phyloP scores from a whole-genome alignment of 2,329 filamentous ascomycete species.

The Neospermospora avenae region DNA sequence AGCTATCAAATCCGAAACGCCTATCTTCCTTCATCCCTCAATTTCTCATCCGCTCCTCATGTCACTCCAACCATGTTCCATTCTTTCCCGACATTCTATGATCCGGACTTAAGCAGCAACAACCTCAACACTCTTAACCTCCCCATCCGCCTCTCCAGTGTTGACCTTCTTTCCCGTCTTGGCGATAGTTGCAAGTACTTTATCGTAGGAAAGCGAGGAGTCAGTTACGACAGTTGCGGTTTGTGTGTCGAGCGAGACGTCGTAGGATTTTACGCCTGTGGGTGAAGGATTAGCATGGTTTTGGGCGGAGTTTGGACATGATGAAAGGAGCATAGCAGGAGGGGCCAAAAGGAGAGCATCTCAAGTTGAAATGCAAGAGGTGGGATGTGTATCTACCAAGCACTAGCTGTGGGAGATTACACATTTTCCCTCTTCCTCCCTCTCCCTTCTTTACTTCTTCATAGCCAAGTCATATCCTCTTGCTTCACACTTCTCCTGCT shows the following conservation, averaged over 20 bases:
- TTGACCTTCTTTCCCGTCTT: slow-evolving; percentile 95
- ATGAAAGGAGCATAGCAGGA: neutral
- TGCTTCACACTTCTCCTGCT: no score
- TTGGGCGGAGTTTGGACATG: neutral
- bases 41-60: no score
- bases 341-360: neutral
- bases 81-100: no score
- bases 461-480: no score
- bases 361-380: no score
- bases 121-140: slow-evolving; percentile 49
- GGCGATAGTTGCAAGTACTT: slow-evolving; percentile 81
- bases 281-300: neutral
- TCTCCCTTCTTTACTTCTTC: no score
- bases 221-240: slow-evolving; percentile 74
- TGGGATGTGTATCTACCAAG: no score
- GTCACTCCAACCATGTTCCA: no score
- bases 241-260: slow-evolving; percentile 83
- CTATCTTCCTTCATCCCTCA: no score
- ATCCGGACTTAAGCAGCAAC: neutral
- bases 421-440: no score
- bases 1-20: no score
- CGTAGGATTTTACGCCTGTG: slow-evolving; percentile 79
- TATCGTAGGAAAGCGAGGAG: slow-evolving; percentile 69
- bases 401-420: no score
- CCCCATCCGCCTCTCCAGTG: slow-evolving; percentile 68